Base-by-base conservation (phyloP, 805 yeast species). In the Saturnispora dispora region DNA sequence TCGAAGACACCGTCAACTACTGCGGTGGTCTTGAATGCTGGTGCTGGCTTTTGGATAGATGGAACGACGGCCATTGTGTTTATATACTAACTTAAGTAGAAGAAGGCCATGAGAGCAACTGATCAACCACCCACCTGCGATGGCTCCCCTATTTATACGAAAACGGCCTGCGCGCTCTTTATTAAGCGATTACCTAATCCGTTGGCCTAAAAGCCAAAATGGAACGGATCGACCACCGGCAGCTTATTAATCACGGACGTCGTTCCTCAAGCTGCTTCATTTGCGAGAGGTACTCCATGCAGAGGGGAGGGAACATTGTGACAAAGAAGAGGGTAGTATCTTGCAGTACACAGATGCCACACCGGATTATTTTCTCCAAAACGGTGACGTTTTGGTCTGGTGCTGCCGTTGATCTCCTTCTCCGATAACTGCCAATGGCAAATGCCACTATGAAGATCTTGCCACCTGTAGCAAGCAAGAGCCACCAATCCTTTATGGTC, bases 1-100 rank as follows among this genome's bases (percentile, higher is more conserved):
- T 93, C 98, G 69, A 93, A 91, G 59, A 81, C 77, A 74, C 98
- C 98, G 76, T 91, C 90, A 63, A 93, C 79, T 67, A 93, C 98
- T 70, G 99, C 99, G 63, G 95, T 88, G 78, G 91, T 93, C 72
- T 78, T 86, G 87, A 93, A 93, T 54, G 81, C 62, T 72, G 99
- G 99, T 68, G 99, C 99, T 71, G 91, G 96, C 71, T 88, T 83
- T 77, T 89, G 96, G 67, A 91, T 88, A 65, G 75, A 74, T 58
- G 95, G 89, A 69, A 55, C 57, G 46, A 53, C 57, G 47, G 82
- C 89, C 97, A 90, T 91, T 77, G 60, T 72, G 25, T 22, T 22
- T 23, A 40, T 23, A 40, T 40, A 11, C 53, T 51, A 60, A 43
- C 37, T 35, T 20, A n/a, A 5, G 20, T 5, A 23, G 25, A 23